A percentile compares a stretch with the other conserved stretches of the same genome.
Evolutionary conservation across 345 rosid genomes (phyloP).

Genomic region (Pistacia vera): DNA sequence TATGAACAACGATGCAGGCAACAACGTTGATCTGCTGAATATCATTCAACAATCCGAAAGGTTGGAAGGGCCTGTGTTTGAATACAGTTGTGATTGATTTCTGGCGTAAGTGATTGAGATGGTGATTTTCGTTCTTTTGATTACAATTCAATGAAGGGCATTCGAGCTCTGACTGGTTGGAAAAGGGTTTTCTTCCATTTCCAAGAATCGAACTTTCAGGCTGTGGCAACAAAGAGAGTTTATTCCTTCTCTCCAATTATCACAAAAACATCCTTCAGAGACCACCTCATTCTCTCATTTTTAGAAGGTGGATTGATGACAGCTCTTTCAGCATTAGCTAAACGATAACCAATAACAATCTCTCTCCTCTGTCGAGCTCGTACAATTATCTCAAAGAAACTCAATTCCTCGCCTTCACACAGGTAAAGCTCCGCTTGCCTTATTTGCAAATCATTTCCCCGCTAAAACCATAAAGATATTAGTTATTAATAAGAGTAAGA

Average conservation of each 20-base stretch:
- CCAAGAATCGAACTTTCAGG: background rate
- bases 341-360: slow-evolving; percentile 67
- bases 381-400: slow-evolving; percentile 61
- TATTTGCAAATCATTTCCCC: slow-evolving; percentile 81
- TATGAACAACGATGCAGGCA: no score
- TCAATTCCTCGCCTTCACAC: slow-evolving; percentile 61
- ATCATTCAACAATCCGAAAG: background rate
- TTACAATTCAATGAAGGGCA: background rate
- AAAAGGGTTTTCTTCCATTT: background rate
- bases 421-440: slow-evolving; percentile 63
- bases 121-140: no score
- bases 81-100: background rate
- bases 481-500: background rate
- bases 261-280: slow-evolving; percentile 52
- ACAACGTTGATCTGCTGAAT: no score
- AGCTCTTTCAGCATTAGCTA: slow-evolving; percentile 56
- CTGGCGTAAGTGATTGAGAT: background rate
- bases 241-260: slow-evolving; percentile 64
- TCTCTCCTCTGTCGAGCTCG: slow-evolving; percentile 67
- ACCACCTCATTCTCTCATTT: slow-evolving; percentile 53
- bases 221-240: background rate
- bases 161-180: background rate
- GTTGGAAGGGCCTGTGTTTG: background rate
- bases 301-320: slow-evolving; percentile 61
- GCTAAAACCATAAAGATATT: background rate